A percentile compares a stretch with the other conserved stretches of the same genome.
Conservation (phyloP, 306 rosid species). For the Inga leiocalycina region DNA sequence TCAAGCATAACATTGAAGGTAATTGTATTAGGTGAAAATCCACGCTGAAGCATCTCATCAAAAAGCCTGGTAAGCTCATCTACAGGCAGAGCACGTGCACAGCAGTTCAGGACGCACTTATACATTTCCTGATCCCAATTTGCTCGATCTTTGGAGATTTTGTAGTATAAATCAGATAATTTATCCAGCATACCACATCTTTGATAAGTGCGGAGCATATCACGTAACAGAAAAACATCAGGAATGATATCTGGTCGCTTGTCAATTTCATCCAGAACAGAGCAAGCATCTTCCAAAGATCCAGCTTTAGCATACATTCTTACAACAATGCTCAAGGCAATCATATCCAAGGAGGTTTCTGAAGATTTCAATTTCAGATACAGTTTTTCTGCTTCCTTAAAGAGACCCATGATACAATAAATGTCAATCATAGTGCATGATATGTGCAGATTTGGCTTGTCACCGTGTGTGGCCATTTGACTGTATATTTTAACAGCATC, state of each 20-base stretch:
- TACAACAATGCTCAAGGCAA: conserved; percentile 72
- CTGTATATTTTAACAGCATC: conserved; percentile 68
- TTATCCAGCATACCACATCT: conserved; percentile 65
- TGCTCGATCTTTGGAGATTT: conserved; percentile 58
- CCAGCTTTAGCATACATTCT: conserved; percentile 87
- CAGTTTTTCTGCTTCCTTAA: conserved; percentile 65
- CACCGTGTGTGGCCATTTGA: conserved; percentile 49
- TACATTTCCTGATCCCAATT: conserved; percentile 86
- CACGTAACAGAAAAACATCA: conserved; percentile 62
- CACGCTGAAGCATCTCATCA: conserved; percentile 76
- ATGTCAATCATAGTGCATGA: conserved; percentile 85
- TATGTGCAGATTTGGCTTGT: conserved; percentile 75
- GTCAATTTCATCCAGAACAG: conserved; percentile 67
- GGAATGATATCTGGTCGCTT: conserved; percentile 68
- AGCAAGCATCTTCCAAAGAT: conserved; percentile 73
- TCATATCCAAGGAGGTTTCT: conserved; percentile 64
- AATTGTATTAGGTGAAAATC: conserved; percentile 67
- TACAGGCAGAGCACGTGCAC: conserved; percentile 78
- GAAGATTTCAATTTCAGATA: conserved; percentile 69
- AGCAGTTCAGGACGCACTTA: conserved; percentile 79
- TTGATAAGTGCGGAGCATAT: conserved; percentile 84
- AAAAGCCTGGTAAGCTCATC: conserved; percentile 86
- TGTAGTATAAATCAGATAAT: conserved; percentile 60
- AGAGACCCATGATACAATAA: conserved; percentile 62
- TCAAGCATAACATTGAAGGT: conserved; percentile 81